These are phyloP conservation scores for Salix caprea DNA, from an alignment of 345 rosid species.

Conservation along the genomic window DNA sequence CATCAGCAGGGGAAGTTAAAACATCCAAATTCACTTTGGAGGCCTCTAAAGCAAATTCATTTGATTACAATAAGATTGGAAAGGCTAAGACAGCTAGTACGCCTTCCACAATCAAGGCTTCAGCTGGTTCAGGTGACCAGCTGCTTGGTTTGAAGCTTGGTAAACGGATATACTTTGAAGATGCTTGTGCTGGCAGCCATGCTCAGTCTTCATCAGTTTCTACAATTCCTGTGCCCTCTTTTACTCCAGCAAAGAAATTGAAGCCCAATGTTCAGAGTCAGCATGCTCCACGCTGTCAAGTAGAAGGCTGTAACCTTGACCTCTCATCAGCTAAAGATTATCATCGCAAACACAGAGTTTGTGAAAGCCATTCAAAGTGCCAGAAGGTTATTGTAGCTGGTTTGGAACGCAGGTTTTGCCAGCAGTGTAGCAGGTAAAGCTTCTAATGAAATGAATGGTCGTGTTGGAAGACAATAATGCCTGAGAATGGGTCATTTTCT, in stretches of 20 bases:
- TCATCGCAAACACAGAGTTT: slow-evolving; percentile 78
- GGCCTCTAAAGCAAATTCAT: slow-evolving; percentile 41
- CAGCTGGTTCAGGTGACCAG: slow-evolving; percentile 70
- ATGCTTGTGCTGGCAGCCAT: slow-evolving; percentile 47
- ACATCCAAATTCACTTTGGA: slow-evolving; percentile 37
- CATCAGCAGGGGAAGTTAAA: slow-evolving; percentile 49
- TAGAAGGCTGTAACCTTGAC: slow-evolving; percentile 78
- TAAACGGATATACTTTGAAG: slow-evolving; percentile 63
- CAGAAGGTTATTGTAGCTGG: slow-evolving; percentile 76
- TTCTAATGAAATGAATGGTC: neutral
- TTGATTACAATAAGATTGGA: slow-evolving; percentile 30
- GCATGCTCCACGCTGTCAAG: slow-evolving; percentile 55
- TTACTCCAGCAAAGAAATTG: slow-evolving; percentile 56
- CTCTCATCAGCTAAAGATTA: slow-evolving; percentile 81
- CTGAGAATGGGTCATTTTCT: neutral
- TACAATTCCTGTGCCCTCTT: slow-evolving; percentile 34
- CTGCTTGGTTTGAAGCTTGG: slow-evolving; percentile 79
- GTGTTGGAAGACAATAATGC: neutral
- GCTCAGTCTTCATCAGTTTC: slow-evolving; percentile 40
- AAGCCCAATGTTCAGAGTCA: slow-evolving; percentile 45
- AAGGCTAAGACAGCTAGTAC: slow-evolving; percentile 22
- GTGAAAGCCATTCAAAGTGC: slow-evolving; percentile 74
- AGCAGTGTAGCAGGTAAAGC: slow-evolving; percentile 90
- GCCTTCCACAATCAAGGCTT: slow-evolving; percentile 51
- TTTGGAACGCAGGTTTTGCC: slow-evolving; percentile 85